Evolutionary conservation across 2,329 filamentous ascomycete species (phyloP).

Genomic region (Trichoderma pleuroti): DNA sequence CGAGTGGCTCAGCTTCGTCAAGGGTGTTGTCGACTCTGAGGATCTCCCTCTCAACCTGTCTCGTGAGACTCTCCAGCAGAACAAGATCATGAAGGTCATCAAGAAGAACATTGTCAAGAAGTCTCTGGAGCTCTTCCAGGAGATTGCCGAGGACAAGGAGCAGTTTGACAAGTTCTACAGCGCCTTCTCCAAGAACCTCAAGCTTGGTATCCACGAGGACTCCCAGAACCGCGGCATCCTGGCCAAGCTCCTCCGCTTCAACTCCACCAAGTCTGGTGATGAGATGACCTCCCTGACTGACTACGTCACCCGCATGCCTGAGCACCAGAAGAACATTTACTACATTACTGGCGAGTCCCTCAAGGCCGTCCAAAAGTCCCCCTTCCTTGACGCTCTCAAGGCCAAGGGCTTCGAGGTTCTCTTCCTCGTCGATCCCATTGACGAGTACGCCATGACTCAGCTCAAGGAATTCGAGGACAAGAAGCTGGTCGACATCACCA

Average conservation of each 20-base stretch:
- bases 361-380: conserved; percentile 96
- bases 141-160: conserved; percentile 99
- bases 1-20: conserved; percentile 99
- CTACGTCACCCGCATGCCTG: conserved; percentile 98
- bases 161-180: conserved; percentile 99
- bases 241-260: conserved; percentile 98
- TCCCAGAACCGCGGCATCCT: conserved; percentile 90
- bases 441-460: conserved; percentile 99
- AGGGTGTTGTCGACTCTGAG: conserved; percentile 99
- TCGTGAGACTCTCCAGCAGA: conserved; percentile 99
- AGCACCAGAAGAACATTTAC: conserved; percentile 99
- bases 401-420: conserved; percentile 99
- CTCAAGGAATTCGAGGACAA: conserved; percentile 99
- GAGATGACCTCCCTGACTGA: conserved; percentile 91
- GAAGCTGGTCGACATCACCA: conserved; percentile 99
- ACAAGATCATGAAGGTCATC: conserved; percentile 99
- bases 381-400: conserved; percentile 98
- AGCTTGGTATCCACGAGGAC: conserved; percentile 99
- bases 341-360: conserved; percentile 99
- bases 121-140: conserved; percentile 97
- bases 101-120: conserved; percentile 99
- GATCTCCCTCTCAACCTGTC: conserved; percentile 99
- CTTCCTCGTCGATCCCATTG: conserved; percentile 98
- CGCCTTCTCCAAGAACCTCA: conserved; percentile 99
- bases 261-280: conserved; percentile 97